Evolutionary conservation across 176 grass and related monocot genomes (phyloP).

Genomic region (Oryza brachyantha): DNA sequence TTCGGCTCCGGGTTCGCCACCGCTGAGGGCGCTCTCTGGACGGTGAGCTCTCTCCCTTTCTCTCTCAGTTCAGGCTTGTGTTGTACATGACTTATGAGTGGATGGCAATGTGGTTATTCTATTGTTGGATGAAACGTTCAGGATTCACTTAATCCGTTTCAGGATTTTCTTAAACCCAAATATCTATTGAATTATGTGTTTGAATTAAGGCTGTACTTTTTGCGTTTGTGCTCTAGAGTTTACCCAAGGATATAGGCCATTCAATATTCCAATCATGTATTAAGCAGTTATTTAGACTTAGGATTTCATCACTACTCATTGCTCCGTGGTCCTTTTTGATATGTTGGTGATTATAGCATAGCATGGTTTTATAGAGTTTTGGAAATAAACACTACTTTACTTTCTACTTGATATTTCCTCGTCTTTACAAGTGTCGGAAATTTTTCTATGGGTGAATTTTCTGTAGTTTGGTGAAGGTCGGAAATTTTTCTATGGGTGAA

Average conservation of each 20-base stretch:
- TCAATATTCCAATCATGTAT: not conserved
- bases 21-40: conserved; percentile 83
- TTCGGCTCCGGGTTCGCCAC: conserved; percentile 89
- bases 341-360: not conserved
- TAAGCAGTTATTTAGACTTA: not conserved
- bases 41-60: conserved; percentile 26
- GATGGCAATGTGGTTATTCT: not conserved
- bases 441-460: not conserved
- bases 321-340: not conserved
- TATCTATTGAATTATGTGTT: not conserved
- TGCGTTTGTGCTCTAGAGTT: not conserved
- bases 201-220: not conserved
- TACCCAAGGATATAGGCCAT: not conserved
- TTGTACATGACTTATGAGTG: not conserved
- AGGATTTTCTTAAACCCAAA: not conserved
- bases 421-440: not conserved
- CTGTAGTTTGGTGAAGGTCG: no score
- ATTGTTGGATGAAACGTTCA: not conserved
- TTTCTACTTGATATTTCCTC: not conserved
- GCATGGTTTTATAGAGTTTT: not conserved
- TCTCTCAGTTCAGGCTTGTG: not conserved
- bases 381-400: not conserved
- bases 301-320: not conserved
- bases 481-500: not conserved
- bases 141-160: not conserved